Conservation (phyloP, 441 rosid genomes). For the Populus hybrid region DNA sequence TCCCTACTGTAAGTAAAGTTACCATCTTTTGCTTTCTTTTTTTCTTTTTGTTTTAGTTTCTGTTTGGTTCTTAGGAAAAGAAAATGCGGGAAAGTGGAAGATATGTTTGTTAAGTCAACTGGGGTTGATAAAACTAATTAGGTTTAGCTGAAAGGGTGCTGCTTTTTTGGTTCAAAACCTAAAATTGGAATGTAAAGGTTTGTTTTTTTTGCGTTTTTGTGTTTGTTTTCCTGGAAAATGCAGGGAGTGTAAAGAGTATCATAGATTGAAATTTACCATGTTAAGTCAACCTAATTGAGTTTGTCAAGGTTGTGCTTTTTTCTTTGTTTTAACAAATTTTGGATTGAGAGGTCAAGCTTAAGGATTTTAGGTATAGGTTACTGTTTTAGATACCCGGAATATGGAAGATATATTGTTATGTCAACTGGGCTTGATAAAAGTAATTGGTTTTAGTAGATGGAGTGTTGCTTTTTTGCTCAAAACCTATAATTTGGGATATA, state of each 20-base stretch:
- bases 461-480: neutral
- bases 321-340: neutral
- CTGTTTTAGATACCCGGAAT: neutral
- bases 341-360: neutral
- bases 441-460: neutral
- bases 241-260: neutral
- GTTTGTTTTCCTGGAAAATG: conserved; percentile 11
- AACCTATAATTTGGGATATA: neutral
- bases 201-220: neutral
- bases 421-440: neutral
- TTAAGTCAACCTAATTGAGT: neutral
- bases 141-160: no score
- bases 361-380: neutral
- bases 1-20: no score
- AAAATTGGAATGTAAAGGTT: neutral
- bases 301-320: neutral
- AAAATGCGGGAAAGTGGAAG: conserved; percentile 6
- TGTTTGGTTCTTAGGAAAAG: conserved; percentile 1
- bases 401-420: neutral
- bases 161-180: neutral
- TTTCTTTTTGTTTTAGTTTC: no score
- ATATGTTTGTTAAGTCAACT: neutral
- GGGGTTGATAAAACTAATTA: neutral
- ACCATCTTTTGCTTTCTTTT: no score
- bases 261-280: neutral